Percentiles rank a stretch among this genome's conserved stretches.
phyloP scores from a whole-genome alignment of 202 grass and related monocot species.

The Panicum hallii region DNA sequence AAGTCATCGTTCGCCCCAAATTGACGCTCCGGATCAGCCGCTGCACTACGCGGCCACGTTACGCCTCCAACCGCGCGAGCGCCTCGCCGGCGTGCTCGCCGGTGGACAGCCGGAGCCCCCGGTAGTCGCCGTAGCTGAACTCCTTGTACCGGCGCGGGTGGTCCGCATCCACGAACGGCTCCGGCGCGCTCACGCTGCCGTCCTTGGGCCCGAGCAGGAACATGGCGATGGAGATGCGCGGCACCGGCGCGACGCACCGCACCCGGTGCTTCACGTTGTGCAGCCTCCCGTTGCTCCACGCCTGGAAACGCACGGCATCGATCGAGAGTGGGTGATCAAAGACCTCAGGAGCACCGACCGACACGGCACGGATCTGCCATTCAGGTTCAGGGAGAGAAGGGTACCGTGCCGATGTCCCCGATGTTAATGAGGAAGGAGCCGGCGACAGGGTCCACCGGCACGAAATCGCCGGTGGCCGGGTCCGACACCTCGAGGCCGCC shows the following conservation, averaged over 20 bases:
- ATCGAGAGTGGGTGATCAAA: not conserved
- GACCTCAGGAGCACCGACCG: not conserved
- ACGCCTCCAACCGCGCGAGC: slow-evolving; percentile 38
- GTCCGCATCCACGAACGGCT: slow-evolving; percentile 51
- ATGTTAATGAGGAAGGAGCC: slow-evolving; percentile 74
- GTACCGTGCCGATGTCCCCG: slow-evolving; percentile 71
- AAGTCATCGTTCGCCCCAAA: too few species aligned
- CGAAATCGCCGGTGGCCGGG: slow-evolving; percentile 45
- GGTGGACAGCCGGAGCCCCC: slow-evolving; percentile 59
- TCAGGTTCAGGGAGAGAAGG: not conserved
- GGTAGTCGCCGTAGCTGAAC: slow-evolving; percentile 65
- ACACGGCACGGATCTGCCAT: not conserved
- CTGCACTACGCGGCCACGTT: not conserved
- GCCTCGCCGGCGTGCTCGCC: slow-evolving; percentile 67
- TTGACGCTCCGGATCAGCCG: not conserved
- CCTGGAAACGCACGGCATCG: slow-evolving; percentile 35
- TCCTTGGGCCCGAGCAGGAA: slow-evolving; percentile 83
- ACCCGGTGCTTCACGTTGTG: slow-evolving; percentile 83
- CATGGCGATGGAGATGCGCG: slow-evolving; percentile 77
- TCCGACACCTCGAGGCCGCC: slow-evolving; percentile 75
- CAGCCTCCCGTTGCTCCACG: slow-evolving; percentile 83
- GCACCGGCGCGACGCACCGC: slow-evolving; percentile 69
- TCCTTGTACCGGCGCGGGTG: slow-evolving; percentile 63
- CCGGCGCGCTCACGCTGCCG: slow-evolving; percentile 64
- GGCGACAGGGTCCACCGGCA: slow-evolving; percentile 53